These are phyloP conservation scores for Linanthus parryae DNA, from an alignment of 148 eudicot genomes.

Conservation along the genomic window DNA sequence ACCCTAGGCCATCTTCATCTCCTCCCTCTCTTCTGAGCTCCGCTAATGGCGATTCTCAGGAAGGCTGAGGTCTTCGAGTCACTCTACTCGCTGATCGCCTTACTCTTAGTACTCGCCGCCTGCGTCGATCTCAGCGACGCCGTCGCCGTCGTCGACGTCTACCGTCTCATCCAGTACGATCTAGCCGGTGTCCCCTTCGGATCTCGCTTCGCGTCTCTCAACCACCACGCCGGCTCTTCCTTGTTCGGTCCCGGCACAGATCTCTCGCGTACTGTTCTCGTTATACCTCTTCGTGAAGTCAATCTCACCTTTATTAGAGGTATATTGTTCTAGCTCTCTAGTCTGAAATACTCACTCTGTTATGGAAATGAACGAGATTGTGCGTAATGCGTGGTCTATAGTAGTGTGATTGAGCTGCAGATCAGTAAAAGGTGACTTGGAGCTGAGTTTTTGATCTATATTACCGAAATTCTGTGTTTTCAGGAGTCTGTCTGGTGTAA, in stretches of 20 bases:
- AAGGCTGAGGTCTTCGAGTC: slow-evolving; percentile 32
- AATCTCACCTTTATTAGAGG: slow-evolving; percentile 59
- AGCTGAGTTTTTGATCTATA: too few species aligned
- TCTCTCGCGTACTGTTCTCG: slow-evolving; percentile 78
- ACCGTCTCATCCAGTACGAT: slow-evolving; percentile 96
- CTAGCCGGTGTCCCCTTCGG: slow-evolving; percentile 84
- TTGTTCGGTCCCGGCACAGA: slow-evolving; percentile 41
- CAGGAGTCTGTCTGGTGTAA: too few species aligned
- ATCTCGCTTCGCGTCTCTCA: slow-evolving; percentile 73
- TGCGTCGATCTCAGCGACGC: slow-evolving; percentile 90
- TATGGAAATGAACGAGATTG: background rate
- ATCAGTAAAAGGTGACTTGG: too few species aligned
- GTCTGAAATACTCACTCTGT: too few species aligned
- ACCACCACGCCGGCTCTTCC: slow-evolving; percentile 90
- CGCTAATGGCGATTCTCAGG: slow-evolving; percentile 34
- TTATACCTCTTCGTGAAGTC: slow-evolving; percentile 74
- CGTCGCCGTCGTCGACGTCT: slow-evolving; percentile 89
- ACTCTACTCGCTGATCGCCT: slow-evolving; percentile 37
- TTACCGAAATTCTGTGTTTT: too few species aligned
- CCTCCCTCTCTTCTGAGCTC: background rate
- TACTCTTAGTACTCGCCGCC: slow-evolving; percentile 50
- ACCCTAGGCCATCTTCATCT: background rate
- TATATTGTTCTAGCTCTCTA: slow-evolving; percentile 6
- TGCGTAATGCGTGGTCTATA: background rate
- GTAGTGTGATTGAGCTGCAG: too few species aligned